These are phyloP conservation scores for Tuber umbilicatum DNA, from an alignment of 495 filamentous ascomycete genomes.

Conservation along the genomic window DNA sequence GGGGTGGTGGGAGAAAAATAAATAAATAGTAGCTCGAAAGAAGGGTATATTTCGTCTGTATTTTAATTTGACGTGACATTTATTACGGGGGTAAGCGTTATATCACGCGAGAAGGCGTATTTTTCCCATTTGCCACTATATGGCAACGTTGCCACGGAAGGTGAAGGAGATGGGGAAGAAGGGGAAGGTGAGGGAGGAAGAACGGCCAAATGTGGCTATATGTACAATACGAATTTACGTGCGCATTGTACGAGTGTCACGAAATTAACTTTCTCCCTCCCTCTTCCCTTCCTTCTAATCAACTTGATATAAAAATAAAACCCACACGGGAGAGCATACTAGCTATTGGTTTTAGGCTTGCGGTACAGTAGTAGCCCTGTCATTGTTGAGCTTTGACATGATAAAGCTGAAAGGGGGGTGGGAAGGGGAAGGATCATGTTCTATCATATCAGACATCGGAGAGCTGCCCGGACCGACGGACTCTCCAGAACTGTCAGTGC, in stretches of 20 bases:
- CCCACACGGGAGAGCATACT: background rate
- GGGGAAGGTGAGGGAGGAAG: background rate
- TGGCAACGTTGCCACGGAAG: background rate
- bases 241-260: background rate
- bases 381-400: background rate
- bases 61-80: background rate
- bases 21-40: background rate
- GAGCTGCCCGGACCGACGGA: background rate
- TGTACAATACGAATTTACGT: background rate
- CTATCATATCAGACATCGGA: background rate
- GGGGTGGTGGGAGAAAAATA: background rate
- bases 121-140: background rate
- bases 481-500: background rate
- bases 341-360: background rate
- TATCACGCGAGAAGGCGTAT: background rate
- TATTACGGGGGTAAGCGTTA: background rate
- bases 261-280: background rate
- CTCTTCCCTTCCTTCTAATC: background rate
- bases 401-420: background rate
- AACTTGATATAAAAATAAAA: slow-evolving; percentile 1
- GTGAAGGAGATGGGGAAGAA: background rate
- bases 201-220: background rate
- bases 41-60: background rate
- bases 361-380: background rate
- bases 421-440: background rate